A percentile compares a stretch with the other conserved stretches of the same genome.
phyloP scores from a whole-genome alignment of 495 filamentous ascomycete species.

The Xylaria venustula region DNA sequence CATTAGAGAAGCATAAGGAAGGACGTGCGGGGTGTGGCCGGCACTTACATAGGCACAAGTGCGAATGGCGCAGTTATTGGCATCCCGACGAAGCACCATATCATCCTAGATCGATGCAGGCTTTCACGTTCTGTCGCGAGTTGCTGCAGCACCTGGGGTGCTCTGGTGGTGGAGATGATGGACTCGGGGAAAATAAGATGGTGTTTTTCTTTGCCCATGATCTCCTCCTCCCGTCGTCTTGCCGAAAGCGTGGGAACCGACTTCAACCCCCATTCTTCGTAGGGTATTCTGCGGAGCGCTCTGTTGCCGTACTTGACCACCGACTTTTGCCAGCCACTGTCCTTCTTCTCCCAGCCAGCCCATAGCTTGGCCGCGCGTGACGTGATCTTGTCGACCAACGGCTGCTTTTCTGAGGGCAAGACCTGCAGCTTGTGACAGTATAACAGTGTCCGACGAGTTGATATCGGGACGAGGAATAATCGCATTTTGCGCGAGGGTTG shows the following conservation, averaged over 20 bases:
- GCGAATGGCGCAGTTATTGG: conserved; percentile 81
- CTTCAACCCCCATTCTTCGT: conserved; percentile 96
- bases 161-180: conserved; percentile 60
- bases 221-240: conserved; percentile 59
- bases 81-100: conserved; percentile 77
- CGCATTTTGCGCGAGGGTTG: conserved; percentile 62
- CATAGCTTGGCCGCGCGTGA: conserved; percentile 70
- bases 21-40: background rate
- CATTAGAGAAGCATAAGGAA: conserved; percentile 11
- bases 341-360: conserved; percentile 80
- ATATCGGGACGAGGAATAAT: conserved; percentile 92
- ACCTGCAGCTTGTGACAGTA: conserved; percentile 77
- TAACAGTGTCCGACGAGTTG: conserved; percentile 83
- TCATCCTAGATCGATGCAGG: conserved; percentile 71
- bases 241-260: conserved; percentile 82
- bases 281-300: conserved; percentile 81
- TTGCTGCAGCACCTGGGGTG: conserved; percentile 58
- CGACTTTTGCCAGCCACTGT: conserved; percentile 81
- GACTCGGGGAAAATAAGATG: conserved; percentile 75
- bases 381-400: conserved; percentile 62
- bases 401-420: conserved; percentile 45
- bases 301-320: conserved; percentile 84
- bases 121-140: conserved; percentile 77
- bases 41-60: conserved; percentile 76
- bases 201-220: conserved; percentile 63